A percentile compares a stretch with the other conserved stretches of the same genome.
Conservation (phyloP, 129 eudicot species). For the Saposhnikovia divaricata region DNA sequence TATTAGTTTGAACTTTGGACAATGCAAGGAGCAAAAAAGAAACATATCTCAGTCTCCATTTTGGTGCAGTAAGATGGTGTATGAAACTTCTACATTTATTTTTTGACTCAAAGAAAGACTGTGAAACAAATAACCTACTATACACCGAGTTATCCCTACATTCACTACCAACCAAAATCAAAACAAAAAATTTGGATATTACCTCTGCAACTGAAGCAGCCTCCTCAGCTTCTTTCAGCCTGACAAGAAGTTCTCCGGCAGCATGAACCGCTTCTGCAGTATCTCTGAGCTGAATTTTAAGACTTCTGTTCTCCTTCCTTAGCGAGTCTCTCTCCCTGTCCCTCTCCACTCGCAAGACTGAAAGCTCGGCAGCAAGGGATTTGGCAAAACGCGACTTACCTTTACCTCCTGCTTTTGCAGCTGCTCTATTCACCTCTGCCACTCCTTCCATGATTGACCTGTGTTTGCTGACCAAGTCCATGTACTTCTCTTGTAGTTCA, state of each 20-base stretch:
- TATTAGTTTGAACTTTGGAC: no score
- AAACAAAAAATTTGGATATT: neutral
- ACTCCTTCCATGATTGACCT: conserved; percentile 59
- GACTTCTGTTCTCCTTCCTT: conserved; percentile 65
- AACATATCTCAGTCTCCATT: no score
- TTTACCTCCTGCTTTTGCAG: conserved; percentile 78
- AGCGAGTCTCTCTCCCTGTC: conserved; percentile 65
- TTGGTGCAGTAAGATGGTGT: neutral
- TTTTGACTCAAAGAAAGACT: neutral
- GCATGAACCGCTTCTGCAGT: conserved; percentile 99
- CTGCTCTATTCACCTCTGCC: conserved; percentile 79
- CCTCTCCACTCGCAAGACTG: conserved; percentile 70
- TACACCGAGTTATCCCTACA: neutral
- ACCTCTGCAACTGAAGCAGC: conserved; percentile 85
- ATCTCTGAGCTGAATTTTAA: conserved; percentile 66
- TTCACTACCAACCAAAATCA: neutral
- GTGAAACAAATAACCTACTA: neutral
- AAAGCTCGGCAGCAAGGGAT: conserved; percentile 75
- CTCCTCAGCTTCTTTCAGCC: conserved; percentile 90
- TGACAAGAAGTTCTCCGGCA: conserved; percentile 85
- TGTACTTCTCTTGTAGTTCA: conserved; percentile 83
- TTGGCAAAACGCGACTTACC: conserved; percentile 79
- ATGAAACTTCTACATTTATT: neutral
- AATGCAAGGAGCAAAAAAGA: no score
- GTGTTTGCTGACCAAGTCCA: conserved; percentile 54